Conservation (phyloP, 768 basidiomycete species). For the Mrakia hoshinonis region DNA sequence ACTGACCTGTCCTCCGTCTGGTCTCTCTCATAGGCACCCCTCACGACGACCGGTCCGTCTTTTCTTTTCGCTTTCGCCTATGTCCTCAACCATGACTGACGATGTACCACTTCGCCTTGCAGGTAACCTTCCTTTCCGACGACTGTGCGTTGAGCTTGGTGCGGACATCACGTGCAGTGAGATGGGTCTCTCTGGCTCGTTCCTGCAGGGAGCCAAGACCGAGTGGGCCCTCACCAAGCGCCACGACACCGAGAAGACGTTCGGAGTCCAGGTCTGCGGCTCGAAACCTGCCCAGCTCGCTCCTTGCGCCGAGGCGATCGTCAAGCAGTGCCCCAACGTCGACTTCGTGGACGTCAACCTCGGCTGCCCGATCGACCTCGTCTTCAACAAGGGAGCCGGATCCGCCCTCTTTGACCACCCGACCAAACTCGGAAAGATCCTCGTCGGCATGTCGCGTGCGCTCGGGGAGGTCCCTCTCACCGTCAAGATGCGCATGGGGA, state of each 20-base stretch:
- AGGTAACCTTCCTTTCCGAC: conserved; percentile 70
- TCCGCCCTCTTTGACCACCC: conserved; percentile 1
- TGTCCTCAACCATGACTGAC: not conserved
- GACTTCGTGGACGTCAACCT: conserved; percentile 88
- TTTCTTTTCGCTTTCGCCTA: not conserved
- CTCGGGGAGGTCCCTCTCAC: conserved; percentile 78
- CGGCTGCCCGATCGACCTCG: conserved; percentile 67
- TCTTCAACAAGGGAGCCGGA: conserved; percentile 25
- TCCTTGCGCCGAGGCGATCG: conserved; percentile 70
- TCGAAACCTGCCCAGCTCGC: conserved; percentile 69
- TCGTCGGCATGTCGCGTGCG: conserved; percentile 83
- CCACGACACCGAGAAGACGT: conserved; percentile 75
- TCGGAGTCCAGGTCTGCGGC: conserved; percentile 89
- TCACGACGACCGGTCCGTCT: conserved; percentile 24
- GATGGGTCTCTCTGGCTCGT: conserved; percentile 73
- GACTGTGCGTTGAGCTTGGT: conserved; percentile 74
- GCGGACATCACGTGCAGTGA: conserved; percentile 94
- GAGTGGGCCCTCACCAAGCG: conserved; percentile 64
- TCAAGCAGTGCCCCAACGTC: conserved; percentile 56
- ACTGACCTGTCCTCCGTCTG: not conserved
- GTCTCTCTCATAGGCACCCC: conserved; percentile 12
- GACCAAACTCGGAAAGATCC: conserved; percentile 68
- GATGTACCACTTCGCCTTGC: not conserved
- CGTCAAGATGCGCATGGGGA: conserved; percentile 62
- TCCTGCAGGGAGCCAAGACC: conserved; percentile 76